A percentile compares a stretch with the other conserved stretches of the same genome.
Evolutionary conservation across 176 grass and related monocot genomes (phyloP).

Genomic region (Hyparrhenia diplandra): DNA sequence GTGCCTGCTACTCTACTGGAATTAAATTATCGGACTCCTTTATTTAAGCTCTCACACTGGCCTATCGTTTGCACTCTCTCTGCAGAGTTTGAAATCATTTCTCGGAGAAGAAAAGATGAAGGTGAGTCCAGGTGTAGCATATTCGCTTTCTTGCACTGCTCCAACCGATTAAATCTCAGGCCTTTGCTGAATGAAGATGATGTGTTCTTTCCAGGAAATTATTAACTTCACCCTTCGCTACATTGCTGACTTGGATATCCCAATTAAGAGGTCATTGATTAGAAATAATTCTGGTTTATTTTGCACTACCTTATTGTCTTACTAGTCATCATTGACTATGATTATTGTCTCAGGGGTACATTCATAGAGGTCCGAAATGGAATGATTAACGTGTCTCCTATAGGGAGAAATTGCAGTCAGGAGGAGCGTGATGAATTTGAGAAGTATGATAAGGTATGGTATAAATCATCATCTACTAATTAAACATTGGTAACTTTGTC

Average conservation of each 20-base stretch:
- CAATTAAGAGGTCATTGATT: slow-evolving; percentile 75
- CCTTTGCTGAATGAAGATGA: not conserved
- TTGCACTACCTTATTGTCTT: not conserved
- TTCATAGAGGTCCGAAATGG: slow-evolving; percentile 86
- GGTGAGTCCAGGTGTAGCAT: slow-evolving; percentile 31
- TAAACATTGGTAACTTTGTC: not conserved
- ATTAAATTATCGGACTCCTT: not conserved
- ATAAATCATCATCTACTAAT: not conserved
- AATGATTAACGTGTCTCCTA: slow-evolving; percentile 91
- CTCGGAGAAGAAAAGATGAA: slow-evolving; percentile 76
- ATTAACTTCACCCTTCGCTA: slow-evolving; percentile 97
- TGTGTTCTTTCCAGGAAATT: slow-evolving; percentile 50
- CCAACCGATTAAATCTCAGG: not conserved
- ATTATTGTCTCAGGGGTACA: slow-evolving; percentile 54
- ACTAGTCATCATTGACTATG: not conserved
- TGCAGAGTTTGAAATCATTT: slow-evolving; percentile 77
- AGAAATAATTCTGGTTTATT: not conserved
- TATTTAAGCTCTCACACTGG: not conserved
- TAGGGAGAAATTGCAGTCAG: slow-evolving; percentile 85
- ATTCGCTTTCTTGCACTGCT: not conserved
- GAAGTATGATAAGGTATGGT: slow-evolving; percentile 81
- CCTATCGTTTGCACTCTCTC: not conserved
- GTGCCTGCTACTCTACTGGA: not conserved
- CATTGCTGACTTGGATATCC: slow-evolving; percentile 83
- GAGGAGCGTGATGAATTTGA: slow-evolving; percentile 88